These are phyloP conservation scores for Erysiphe neolycopersici DNA, from an alignment of 2,329 filamentous ascomycete species.

Conservation along the genomic window DNA sequence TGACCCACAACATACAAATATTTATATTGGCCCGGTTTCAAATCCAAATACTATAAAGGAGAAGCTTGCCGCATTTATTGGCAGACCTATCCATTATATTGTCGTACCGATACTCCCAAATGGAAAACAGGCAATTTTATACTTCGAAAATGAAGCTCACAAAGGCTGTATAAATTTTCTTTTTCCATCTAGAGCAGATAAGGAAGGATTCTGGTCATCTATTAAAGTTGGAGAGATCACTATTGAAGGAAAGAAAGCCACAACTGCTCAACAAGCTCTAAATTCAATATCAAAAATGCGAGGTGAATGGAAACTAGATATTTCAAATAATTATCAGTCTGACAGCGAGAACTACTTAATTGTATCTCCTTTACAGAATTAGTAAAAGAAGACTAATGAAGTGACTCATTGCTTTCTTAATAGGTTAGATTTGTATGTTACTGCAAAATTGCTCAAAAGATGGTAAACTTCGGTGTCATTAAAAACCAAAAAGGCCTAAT, in stretches of 20 bases:
- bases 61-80: background rate
- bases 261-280: background rate
- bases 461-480: too few relatives aligned
- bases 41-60: background rate
- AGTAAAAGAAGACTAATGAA: too few relatives aligned
- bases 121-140: background rate
- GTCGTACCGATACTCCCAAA: background rate
- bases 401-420: too few relatives aligned
- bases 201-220: background rate
- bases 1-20: background rate
- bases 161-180: background rate
- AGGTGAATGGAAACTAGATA: background rate
- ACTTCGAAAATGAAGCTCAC: background rate
- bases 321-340: background rate
- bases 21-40: background rate
- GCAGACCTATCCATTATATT: background rate
- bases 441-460: too few relatives aligned
- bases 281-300: background rate
- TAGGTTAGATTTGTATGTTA: too few relatives aligned
- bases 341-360: background rate
- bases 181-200: background rate
- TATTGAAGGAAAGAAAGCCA: background rate
- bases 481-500: too few relatives aligned
- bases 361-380: background rate
- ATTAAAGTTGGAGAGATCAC: background rate